Base-by-base conservation (phyloP, 2,329 filamentous ascomycete species). In the Microcera coccophila region DNA sequence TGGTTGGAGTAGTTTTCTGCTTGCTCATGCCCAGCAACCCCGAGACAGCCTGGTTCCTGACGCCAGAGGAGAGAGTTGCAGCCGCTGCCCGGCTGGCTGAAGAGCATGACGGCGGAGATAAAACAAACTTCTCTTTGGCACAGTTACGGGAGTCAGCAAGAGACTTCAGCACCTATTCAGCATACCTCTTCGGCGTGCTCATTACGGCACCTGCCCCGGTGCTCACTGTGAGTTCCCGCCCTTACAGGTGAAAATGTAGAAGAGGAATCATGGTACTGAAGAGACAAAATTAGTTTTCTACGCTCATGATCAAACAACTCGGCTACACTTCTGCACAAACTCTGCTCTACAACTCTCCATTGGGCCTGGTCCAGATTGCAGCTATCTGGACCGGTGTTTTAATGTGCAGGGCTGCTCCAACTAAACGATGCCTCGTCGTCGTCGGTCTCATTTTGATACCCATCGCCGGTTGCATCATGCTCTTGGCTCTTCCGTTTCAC, bases 121-220 rank as follows among this genome's bases (percentile, higher is more conserved):
- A 20, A 3, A 26, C 38, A 3, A 38, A n/a, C 2, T 45, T 41
- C 24, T 32, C 18, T 5, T 31, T 18, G 14, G 29, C 39, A 9
- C 43, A 42, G 18, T 7, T 45, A 2, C 35, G 34, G 29, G 43
- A 45, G 9, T 35, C 28, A 18, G 14, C 38, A 12, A 38, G 28
- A 11, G 43, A 42, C 17, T 24, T 26, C 18, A 15, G 19, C 16
- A 34, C 36, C 5, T 32, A 15, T 3, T 17, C 19, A 14, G 21
- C 36, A 5, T 10, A 38, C 5, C 22, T 45, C 7, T 28, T 45
- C 7, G 38, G 28, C 5, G 34, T 22, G 12, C 37, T 45, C n/a
- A 19, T 12, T 8, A 38, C 24, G 5, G 31, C 38, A 5, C 34
- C 42, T 12, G 40, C 38, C 3, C 38, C 38, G 3, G 42, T 44